A percentile compares a stretch with the other conserved stretches of the same genome.
Evolutionary conservation across 169 alveolate species (phyloP).

Genomic region (Plasmodium chabaudi): DNA sequence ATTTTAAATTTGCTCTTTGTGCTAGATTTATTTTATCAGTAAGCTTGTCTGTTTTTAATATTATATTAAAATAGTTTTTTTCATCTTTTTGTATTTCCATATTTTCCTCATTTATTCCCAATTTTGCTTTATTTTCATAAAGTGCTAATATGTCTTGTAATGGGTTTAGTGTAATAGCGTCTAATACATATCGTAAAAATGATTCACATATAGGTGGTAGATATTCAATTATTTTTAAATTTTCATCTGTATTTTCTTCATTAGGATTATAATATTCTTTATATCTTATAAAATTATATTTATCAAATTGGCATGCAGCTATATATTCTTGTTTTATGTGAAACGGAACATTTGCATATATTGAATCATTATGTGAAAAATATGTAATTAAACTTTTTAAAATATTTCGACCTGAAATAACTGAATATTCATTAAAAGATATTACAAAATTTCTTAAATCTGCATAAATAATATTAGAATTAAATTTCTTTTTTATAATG

Average conservation of each 20-base stretch:
- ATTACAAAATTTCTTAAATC: conserved; percentile 80
- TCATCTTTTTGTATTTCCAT: conserved; percentile 12
- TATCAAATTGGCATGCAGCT: conserved; percentile 84
- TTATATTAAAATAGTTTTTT: conserved; percentile 40
- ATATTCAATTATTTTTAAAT: conserved; percentile 80
- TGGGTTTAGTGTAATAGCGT: conserved; percentile 27
- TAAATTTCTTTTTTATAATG: conserved; percentile 74
- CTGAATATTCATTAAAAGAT: conserved; percentile 78
- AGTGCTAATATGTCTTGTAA: conserved; percentile 32
- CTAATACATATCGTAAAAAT: conserved; percentile 79
- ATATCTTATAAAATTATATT: conserved; percentile 81
- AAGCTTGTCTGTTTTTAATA: conserved; percentile 35
- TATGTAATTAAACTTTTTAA: conserved; percentile 78
- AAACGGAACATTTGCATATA: conserved; percentile 83
- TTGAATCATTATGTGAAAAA: conserved; percentile 79
- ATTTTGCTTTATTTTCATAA: conserved; percentile 10
- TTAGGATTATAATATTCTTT: conserved; percentile 82
- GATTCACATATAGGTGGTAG: conserved; percentile 83
- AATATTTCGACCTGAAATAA: conserved; percentile 81
- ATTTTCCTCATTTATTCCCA: conserved; percentile 51
- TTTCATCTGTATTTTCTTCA: conserved; percentile 82
- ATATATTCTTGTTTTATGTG: conserved; percentile 82
- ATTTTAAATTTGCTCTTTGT: conserved; percentile 65
- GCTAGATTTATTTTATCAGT: conserved; percentile 69
- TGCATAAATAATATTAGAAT: conserved; percentile 79